A percentile compares a stretch with the other conserved stretches of the same genome.
Evolutionary conservation across 2,329 filamentous ascomycete species (phyloP).

Genomic region (Byssothecium circinans): DNA sequence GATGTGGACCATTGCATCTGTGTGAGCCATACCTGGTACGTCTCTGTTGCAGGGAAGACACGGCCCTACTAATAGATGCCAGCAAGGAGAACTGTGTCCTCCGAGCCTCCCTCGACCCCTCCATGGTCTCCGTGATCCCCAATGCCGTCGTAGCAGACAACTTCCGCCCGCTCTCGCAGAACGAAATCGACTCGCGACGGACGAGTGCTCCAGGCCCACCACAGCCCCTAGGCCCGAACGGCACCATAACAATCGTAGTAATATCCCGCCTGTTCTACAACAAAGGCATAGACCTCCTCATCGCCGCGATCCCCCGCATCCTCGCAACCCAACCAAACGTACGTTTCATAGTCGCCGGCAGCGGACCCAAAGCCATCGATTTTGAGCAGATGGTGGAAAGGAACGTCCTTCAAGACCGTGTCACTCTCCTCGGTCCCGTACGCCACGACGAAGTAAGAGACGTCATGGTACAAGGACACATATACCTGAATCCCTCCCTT

Average conservation of each 20-base stretch:
- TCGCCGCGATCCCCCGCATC: constrained; percentile 91
- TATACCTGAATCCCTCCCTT: constrained; percentile 91
- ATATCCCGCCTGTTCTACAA: constrained; percentile 98
- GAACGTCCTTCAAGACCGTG: constrained; percentile 88
- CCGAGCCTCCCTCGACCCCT: constrained; percentile 86
- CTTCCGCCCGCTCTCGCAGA: constrained; percentile 71
- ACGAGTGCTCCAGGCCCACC: constrained; percentile 56
- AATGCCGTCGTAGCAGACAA: constrained; percentile 97
- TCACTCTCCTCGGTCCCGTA: constrained; percentile 87
- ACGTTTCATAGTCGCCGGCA: constrained; percentile 94
- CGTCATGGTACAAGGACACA: constrained; percentile 95
- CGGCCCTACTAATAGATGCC: constrained; percentile 12
- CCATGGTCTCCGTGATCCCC: constrained; percentile 97
- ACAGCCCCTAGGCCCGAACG: constrained; percentile 74
- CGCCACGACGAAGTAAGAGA: constrained; percentile 96
- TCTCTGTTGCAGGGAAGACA: background rate
- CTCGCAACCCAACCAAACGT: constrained; percentile 88
- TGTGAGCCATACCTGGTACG: constrained; percentile 95
- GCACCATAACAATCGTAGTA: constrained; percentile 93
- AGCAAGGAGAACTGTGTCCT: constrained; percentile 98
- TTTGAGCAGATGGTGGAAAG: constrained; percentile 97
- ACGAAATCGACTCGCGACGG: constrained; percentile 21
- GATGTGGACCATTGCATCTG: constrained; percentile 98
- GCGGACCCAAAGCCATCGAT: constrained; percentile 94
- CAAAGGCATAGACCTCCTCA: constrained; percentile 96